A percentile compares a stretch with the other conserved stretches of the same genome.
These are phyloP conservation scores for Globisporangium lucens DNA, from an alignment of 352 stramenopile species.

Conservation along the genomic window DNA sequence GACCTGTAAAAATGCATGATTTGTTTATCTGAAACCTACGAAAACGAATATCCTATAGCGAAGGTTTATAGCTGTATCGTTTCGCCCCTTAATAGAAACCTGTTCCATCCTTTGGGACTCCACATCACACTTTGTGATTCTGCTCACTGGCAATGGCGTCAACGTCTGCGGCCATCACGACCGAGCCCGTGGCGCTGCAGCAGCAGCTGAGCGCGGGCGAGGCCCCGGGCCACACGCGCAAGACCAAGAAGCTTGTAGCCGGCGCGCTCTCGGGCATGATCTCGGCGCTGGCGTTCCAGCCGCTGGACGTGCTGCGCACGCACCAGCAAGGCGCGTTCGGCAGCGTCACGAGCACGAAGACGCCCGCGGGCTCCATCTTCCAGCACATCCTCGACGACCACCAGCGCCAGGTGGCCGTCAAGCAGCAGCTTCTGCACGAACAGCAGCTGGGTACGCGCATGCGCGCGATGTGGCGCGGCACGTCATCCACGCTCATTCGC, in stretches of 20 bases:
- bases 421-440: constrained; percentile 7
- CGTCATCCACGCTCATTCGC: constrained; percentile 74
- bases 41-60: no score
- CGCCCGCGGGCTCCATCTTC: constrained; percentile 1
- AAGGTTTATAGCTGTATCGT: no score
- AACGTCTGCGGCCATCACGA: neutral
- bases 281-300: constrained; percentile 82
- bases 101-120: neutral
- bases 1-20: neutral
- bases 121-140: neutral
- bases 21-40: neutral
- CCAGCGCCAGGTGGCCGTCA: constrained; percentile 8
- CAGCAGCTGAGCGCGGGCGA: constrained; percentile 8
- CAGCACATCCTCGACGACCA: constrained; percentile 11
- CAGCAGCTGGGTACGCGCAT: constrained; percentile 31
- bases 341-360: neutral
- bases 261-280: constrained; percentile 75
- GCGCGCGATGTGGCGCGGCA: constrained; percentile 81
- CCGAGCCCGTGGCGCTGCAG: constrained; percentile 4
- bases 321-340: constrained; percentile 83
- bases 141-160: constrained; percentile 11
- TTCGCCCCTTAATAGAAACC: neutral
- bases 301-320: constrained; percentile 81
- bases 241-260: constrained; percentile 70
- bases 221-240: constrained; percentile 25